A percentile compares a stretch with the other conserved stretches of the same genome.
Conservation (phyloP, 345 rosid genomes). For the Physaria fendleri region DNA sequence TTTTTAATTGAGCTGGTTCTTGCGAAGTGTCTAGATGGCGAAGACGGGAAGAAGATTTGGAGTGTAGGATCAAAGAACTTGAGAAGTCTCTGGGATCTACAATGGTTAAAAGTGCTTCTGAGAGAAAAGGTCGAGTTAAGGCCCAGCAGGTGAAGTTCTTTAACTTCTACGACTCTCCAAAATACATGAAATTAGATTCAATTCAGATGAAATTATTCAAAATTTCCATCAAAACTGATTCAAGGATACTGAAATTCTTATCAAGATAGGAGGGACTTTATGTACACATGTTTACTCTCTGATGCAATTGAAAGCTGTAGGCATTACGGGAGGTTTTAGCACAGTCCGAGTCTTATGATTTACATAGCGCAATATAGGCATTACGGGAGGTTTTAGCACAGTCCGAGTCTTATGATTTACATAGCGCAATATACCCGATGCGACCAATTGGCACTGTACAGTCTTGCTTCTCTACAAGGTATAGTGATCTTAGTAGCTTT, state of each 20-base stretch:
- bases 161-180: not conserved
- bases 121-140: constrained; percentile 84
- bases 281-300: not conserved
- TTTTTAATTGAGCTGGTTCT: constrained; percentile 1
- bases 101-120: constrained; percentile 58
- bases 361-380: constrained; percentile 42
- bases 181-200: not conserved
- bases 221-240: too few relatives aligned
- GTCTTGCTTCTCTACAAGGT: constrained; percentile 79
- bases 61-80: constrained; percentile 42
- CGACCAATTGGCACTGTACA: constrained; percentile 62
- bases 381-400: constrained; percentile 53
- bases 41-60: constrained; percentile 34
- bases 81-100: constrained; percentile 54
- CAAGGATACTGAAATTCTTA: not conserved
- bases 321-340: constrained; percentile 65
- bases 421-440: constrained; percentile 57
- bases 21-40: constrained; percentile 45
- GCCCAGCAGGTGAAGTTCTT: constrained; percentile 62
- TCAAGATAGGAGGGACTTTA: not conserved
- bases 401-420: constrained; percentile 34
- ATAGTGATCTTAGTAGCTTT: not conserved
- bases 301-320: constrained; percentile 29
- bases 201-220: not conserved
- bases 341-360: constrained; percentile 30